Evolutionary conservation across 2,329 filamentous ascomycete species (phyloP).

Genomic region (Nothopassalora personata): DNA sequence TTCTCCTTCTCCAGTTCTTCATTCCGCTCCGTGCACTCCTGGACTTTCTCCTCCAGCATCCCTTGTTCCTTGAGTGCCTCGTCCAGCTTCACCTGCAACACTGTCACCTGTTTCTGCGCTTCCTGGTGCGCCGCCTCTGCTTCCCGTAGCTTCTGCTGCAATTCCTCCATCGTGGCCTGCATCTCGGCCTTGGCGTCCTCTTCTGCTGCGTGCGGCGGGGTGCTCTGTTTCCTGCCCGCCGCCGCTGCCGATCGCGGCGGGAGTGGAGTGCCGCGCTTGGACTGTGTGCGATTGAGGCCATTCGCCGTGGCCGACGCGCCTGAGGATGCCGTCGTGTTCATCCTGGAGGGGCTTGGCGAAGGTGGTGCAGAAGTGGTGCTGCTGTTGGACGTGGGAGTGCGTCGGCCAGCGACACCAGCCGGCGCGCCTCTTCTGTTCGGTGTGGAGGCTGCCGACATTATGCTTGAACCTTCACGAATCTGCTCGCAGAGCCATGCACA

Average conservation of each 20-base stretch:
- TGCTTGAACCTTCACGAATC: neutral
- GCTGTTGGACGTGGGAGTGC: constrained; percentile 13
- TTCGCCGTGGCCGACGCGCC: constrained; percentile 16
- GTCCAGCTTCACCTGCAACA: constrained; percentile 79
- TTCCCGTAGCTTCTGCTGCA: constrained; percentile 75
- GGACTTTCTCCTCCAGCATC: constrained; percentile 78
- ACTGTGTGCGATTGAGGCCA: constrained; percentile 47
- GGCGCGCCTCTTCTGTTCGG: constrained; percentile 19
- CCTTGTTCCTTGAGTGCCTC: constrained; percentile 77
- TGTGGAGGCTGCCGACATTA: constrained; percentile 11
- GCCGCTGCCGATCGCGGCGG: constrained; percentile 65
- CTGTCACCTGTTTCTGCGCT: constrained; percentile 70
- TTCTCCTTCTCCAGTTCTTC: constrained; percentile 79
- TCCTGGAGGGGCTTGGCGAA: constrained; percentile 19
- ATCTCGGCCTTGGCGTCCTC: constrained; percentile 74
- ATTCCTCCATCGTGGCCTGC: constrained; percentile 71
- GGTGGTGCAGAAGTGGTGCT: constrained; percentile 9
- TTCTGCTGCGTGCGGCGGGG: constrained; percentile 32
- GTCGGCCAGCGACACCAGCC: constrained; percentile 12
- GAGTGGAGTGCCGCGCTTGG: constrained; percentile 62
- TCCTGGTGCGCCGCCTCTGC: constrained; percentile 72
- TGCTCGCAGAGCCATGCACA: neutral
- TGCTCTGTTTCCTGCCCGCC: constrained; percentile 52
- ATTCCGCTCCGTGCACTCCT: constrained; percentile 79
- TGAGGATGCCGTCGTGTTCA: constrained; percentile 13